These are phyloP conservation scores for Arabidopsis thaliana DNA, from an alignment of 345 rosid species.

Conservation along the genomic window DNA sequence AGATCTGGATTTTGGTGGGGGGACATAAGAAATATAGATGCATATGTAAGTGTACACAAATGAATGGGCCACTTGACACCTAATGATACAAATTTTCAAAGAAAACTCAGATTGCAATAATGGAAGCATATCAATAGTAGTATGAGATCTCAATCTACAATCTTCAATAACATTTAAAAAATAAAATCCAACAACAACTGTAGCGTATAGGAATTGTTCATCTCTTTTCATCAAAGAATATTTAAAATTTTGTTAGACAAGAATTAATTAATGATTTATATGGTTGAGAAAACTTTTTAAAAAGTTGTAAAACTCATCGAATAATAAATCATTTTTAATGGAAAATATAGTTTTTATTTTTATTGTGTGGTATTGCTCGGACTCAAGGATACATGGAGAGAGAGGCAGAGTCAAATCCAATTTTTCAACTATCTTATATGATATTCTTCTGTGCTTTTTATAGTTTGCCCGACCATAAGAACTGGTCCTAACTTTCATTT, in stretches of 20 bases:
- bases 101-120: constrained; percentile 42
- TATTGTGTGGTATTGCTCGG: constrained; percentile 25
- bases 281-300: constrained; percentile 28
- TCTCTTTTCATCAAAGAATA: constrained; percentile 5
- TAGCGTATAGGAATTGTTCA: constrained; percentile 44
- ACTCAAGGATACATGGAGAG: constrained; percentile 18
- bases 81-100: constrained; percentile 28
- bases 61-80: constrained; percentile 41
- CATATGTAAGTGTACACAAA: not conserved
- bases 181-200: constrained; percentile 24
- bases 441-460: constrained; percentile 37
- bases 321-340: not conserved
- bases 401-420: constrained; percentile 5
- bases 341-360: not conserved
- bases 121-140: constrained; percentile 30
- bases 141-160: constrained; percentile 37
- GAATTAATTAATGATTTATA: not conserved
- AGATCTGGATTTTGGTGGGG: constrained; percentile 29
- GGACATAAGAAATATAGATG: constrained; percentile 8
- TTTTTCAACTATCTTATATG: constrained; percentile 17
- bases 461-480: constrained; percentile 38
- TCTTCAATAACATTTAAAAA: not conserved
- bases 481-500: constrained; percentile 35
- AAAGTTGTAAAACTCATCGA: not conserved
- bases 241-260: not conserved